phyloP scores from a whole-genome alignment of 106 monocot species.

The Allium fistulosum region DNA sequence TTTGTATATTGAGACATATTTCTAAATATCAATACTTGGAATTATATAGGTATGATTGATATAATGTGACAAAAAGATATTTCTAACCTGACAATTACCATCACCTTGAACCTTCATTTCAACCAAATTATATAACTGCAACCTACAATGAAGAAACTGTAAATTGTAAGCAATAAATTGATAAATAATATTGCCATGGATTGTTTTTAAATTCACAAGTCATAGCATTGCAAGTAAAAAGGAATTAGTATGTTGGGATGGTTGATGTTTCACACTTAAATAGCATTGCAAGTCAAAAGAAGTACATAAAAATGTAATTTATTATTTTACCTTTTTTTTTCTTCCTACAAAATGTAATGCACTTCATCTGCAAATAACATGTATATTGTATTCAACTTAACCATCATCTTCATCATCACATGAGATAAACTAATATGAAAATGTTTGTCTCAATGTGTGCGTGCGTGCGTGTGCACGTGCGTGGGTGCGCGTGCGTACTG shows the following conservation, averaged over 20 bases:
- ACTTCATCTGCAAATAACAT: too few species aligned
- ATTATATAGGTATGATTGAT: neutral
- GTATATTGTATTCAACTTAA: too few species aligned
- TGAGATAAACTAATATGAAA: neutral
- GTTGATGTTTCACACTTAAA: too few species aligned
- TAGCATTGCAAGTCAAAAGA: too few species aligned
- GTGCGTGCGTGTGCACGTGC: too few species aligned
- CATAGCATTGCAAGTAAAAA: neutral
- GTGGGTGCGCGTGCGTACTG: too few species aligned
- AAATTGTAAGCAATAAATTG: neutral
- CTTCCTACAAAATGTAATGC: too few species aligned
- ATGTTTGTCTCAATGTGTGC: neutral
- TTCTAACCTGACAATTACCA: conserved; percentile 64
- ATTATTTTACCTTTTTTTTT: too few species aligned
- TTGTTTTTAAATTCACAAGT: neutral
- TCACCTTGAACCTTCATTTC: conserved; percentile 75
- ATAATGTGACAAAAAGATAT: neutral
- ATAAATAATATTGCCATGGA: neutral
- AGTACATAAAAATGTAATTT: too few species aligned
- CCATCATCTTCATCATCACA: too few species aligned
- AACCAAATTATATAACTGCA: conserved; percentile 53
- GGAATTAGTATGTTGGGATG: neutral
- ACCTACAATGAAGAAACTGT: conserved; percentile 16
- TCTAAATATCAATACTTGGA: too few species aligned
- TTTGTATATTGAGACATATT: too few species aligned